These are phyloP conservation scores for Suhomyces canberraensis DNA, from an alignment of 805 yeast genomes.

Conservation along the genomic window DNA sequence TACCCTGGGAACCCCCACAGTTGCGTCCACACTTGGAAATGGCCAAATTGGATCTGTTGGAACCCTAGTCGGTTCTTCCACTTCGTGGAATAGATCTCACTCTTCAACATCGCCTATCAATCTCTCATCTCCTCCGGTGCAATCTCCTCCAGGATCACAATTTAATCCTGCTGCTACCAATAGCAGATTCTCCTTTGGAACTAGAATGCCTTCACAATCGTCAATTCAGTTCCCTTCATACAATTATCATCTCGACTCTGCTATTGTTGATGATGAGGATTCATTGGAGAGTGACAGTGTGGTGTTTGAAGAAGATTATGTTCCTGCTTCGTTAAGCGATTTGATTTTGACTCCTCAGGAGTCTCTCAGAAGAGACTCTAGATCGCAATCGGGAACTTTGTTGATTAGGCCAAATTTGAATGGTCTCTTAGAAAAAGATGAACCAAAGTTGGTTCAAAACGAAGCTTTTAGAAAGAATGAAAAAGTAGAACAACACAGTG, in stretches of 20 bases:
- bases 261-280: slow-evolving; percentile 37
- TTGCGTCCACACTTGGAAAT: no score
- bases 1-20: neutral
- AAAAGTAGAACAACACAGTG: slow-evolving; percentile 12
- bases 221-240: slow-evolving; percentile 6
- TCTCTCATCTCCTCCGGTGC: slow-evolving; percentile 7
- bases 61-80: neutral
- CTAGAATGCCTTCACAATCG: neutral
- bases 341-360: slow-evolving; percentile 77
- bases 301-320: slow-evolving; percentile 66
- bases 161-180: slow-evolving; percentile 1
- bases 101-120: slow-evolving; percentile 14
- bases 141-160: slow-evolving; percentile 2
- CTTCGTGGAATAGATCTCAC: slow-evolving; percentile 7
- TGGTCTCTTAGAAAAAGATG: slow-evolving; percentile 6
- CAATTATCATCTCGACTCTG: slow-evolving; percentile 13
- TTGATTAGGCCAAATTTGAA: slow-evolving; percentile 32
- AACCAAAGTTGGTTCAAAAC: slow-evolving; percentile 3
- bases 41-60: neutral
- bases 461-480: slow-evolving; percentile 9
- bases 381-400: slow-evolving; percentile 47
- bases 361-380: slow-evolving; percentile 61
- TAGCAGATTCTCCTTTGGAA: slow-evolving; percentile 1
- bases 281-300: slow-evolving; percentile 20
- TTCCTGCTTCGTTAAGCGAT: slow-evolving; percentile 80